A percentile compares a stretch with the other conserved stretches of the same genome.
These are phyloP conservation scores for Prototheca wickerhamii DNA, from an alignment of 163 green algal species.

Conservation along the genomic window DNA sequence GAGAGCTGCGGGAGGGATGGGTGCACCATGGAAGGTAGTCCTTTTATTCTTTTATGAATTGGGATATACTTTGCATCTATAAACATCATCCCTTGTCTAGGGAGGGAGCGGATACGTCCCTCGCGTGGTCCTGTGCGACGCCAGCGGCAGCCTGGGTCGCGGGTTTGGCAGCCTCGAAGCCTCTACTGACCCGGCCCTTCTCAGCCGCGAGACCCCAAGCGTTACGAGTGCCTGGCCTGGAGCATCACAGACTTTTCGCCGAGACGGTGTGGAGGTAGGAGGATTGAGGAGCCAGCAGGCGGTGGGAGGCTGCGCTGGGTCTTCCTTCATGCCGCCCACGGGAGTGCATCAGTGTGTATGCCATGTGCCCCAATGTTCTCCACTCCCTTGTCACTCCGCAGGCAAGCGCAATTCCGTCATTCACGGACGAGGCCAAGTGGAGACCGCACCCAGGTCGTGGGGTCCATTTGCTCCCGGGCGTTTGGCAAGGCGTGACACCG, in stretches of 20 bases:
- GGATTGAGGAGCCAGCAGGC: no score
- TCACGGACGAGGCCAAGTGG: not conserved
- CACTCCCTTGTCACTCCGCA: not conserved
- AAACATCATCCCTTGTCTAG: conserved; percentile 21
- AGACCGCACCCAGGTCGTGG: not conserved
- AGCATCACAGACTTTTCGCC: no score
- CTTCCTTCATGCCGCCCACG: not conserved
- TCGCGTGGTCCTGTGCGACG: conserved; percentile 45
- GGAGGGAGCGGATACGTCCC: conserved; percentile 42
- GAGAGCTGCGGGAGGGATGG: no score
- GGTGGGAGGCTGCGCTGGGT: not conserved
- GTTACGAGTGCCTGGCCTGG: no score
- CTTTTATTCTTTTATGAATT: no score
- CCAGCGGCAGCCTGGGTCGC: conserved; percentile 38
- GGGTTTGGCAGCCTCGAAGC: not conserved
- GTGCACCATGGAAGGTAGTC: no score
- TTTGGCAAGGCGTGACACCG: not conserved
- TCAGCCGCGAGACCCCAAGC: not conserved
- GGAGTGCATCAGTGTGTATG: not conserved
- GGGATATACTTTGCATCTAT: not conserved
- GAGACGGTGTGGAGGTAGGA: no score
- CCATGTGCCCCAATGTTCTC: no score
- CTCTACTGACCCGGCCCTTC: not conserved
- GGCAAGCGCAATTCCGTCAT: not conserved
- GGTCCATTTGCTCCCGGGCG: not conserved